Conservation (phyloP, 1,284 basidiomycete genomes). For the Inonotus hispidus region DNA sequence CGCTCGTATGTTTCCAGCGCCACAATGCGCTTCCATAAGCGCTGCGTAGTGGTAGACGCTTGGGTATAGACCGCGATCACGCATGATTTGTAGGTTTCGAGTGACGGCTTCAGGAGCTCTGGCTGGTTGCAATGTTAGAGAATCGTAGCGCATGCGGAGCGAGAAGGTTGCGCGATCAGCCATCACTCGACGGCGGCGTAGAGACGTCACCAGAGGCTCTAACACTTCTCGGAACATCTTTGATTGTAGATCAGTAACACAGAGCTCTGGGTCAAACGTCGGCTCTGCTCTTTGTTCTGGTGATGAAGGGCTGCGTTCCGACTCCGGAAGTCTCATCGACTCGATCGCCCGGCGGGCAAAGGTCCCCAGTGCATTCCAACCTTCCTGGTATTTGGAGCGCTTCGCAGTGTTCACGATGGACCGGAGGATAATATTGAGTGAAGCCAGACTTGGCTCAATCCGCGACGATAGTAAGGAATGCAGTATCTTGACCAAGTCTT, state of each 20-base stretch:
- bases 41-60: conserved; percentile 64
- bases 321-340: conserved; percentile 22
- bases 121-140: conserved; percentile 30
- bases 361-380: conserved; percentile 45
- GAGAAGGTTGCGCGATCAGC: conserved; percentile 52
- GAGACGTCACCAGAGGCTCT: conserved; percentile 40
- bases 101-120: conserved; percentile 47
- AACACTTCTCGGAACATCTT: conserved; percentile 34
- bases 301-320: neutral
- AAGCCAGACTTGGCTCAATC: conserved; percentile 14
- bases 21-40: conserved; percentile 62
- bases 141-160: conserved; percentile 58
- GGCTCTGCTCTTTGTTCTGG: conserved; percentile 18
- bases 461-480: neutral
- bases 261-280: conserved; percentile 45
- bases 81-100: conserved; percentile 49
- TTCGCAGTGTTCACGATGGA: conserved; percentile 14
- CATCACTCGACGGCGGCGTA: conserved; percentile 42
- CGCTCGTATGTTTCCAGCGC: conserved; percentile 45
- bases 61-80: conserved; percentile 58
- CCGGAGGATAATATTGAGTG: conserved; percentile 17
- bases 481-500: conserved; percentile 9
- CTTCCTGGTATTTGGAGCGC: conserved; percentile 21
- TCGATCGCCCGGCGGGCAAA: conserved; percentile 14
- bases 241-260: conserved; percentile 34